Evolutionary conservation across 2,329 filamentous ascomycete species (phyloP).

Genomic region (Pseudogymnoascus sp.): DNA sequence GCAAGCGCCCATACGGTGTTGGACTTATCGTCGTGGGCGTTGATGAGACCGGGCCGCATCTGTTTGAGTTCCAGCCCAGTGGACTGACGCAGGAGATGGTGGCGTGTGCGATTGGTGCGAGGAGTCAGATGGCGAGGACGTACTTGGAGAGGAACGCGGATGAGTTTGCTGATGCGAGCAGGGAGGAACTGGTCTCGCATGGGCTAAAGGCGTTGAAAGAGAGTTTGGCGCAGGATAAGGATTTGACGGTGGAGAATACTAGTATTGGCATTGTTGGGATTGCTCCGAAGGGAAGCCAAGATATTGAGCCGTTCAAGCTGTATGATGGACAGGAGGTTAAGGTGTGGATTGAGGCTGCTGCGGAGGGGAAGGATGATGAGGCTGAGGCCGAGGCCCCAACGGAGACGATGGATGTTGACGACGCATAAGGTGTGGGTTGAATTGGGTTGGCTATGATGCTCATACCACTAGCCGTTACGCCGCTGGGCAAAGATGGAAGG

Average conservation of each 20-base stretch:
- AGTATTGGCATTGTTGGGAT: slow-evolving; percentile 78
- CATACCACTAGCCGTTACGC: not conserved
- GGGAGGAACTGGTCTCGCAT: slow-evolving; percentile 86
- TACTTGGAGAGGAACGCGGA: slow-evolving; percentile 92
- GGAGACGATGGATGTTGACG: slow-evolving; percentile 42
- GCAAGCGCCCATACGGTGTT: slow-evolving; percentile 91
- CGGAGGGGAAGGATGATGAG: slow-evolving; percentile 46
- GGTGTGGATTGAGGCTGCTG: slow-evolving; percentile 72
- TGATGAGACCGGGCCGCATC: slow-evolving; percentile 86
- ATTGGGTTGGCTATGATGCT: not conserved
- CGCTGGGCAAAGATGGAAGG: not conserved
- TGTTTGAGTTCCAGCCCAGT: slow-evolving; percentile 96
- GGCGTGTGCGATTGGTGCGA: slow-evolving; percentile 89
- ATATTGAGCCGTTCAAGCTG: slow-evolving; percentile 75
- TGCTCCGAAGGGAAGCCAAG: slow-evolving; percentile 42
- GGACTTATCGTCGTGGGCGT: slow-evolving; percentile 88
- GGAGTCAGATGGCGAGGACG: slow-evolving; percentile 95
- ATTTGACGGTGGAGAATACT: slow-evolving; percentile 94
- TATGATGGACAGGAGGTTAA: slow-evolving; percentile 84
- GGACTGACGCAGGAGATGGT: slow-evolving; percentile 97
- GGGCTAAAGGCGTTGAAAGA: slow-evolving; percentile 89
- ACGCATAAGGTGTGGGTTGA: slow-evolving; percentile 11
- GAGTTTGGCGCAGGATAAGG: slow-evolving; percentile 92
- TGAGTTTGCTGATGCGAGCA: slow-evolving; percentile 64
- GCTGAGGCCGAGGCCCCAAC: slow-evolving; percentile 40